Evolutionary conservation across 306 rosid genomes (phyloP).

Genomic region (Prunus fruticosa): DNA sequence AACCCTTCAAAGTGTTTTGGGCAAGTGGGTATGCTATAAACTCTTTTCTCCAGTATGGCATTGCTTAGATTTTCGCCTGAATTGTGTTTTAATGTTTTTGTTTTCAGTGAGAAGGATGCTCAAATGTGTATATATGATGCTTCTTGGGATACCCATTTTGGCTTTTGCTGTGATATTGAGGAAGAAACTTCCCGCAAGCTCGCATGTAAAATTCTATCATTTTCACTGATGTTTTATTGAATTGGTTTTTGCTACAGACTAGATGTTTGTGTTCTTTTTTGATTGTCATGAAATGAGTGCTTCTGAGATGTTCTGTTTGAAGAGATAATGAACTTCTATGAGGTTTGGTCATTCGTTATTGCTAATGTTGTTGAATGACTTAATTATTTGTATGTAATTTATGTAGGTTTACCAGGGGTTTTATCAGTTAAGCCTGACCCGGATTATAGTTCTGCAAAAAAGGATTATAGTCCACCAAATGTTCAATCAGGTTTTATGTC

Average conservation of each 20-base stretch:
- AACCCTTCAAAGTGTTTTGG: slow-evolving; percentile 50
- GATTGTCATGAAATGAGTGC: not conserved
- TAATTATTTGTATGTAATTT: slow-evolving; percentile 1
- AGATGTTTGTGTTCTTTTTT: not conserved
- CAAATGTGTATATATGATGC: slow-evolving; percentile 81
- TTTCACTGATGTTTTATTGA: not conserved
- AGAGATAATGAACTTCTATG: not conserved
- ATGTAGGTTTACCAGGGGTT: slow-evolving; percentile 65
- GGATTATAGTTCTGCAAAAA: slow-evolving; percentile 39
- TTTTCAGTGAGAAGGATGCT: slow-evolving; percentile 67
- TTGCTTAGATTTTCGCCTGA: slow-evolving; percentile 2
- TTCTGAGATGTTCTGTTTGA: not conserved
- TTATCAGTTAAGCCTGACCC: slow-evolving; percentile 58
- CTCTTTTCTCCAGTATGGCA: not conserved
- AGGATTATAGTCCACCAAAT: slow-evolving; percentile 49
- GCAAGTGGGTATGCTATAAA: slow-evolving; percentile 44
- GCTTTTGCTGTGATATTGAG: slow-evolving; percentile 79
- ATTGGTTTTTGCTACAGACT: not conserved
- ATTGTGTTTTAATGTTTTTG: slow-evolving; percentile 24
- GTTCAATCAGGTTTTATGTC: slow-evolving; percentile 15
- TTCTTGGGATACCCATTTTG: slow-evolving; percentile 57
- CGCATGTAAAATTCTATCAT: slow-evolving; percentile 39
- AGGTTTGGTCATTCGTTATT: not conserved
- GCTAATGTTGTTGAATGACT: not conserved
- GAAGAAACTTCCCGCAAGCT: slow-evolving; percentile 57